Evolutionary conservation across 495 filamentous ascomycete genomes (phyloP), one percentile per base, ranked within the genome.

Genomic region (Penicillium steckii): DNA sequence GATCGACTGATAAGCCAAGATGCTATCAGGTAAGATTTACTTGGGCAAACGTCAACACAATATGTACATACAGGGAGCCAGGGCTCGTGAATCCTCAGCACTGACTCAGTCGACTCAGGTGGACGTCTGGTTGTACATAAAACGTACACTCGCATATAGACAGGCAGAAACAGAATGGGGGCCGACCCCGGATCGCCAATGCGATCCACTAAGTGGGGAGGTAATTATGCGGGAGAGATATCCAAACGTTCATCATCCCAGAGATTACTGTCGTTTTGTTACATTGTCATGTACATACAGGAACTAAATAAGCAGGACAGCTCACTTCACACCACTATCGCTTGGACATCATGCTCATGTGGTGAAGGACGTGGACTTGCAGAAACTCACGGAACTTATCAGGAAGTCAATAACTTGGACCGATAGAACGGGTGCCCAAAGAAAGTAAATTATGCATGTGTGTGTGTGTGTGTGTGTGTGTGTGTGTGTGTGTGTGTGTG

Each of bases 151-250:
- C n/a, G n/a, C n/a, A n/a, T n/a, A n/a, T n/a, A n/a, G n/a, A n/a
- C n/a, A n/a, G n/a, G n/a, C n/a, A n/a, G n/a, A n/a, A n/a, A n/a
- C 35, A 29, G 21, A 10, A 22, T 40, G 13, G 48, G 24, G 44
- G 57, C 46, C 44, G 55, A 62, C 56, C 60, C 60, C 60, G 60
- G 60, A 62, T 62, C 60, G 56, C 44, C 56, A 33, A 44, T 53
- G 46, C 21, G 56, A 43, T 62, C 60, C 56, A 60, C 56, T 19
- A 22, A 23, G 38, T 41, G 38, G 17, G 37, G 38, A 40, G 21
- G 13, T 8, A 23, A 8, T 22, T 35, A 33, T 35, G 6, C 8
- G 41, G 19, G 33, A 22, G 8, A 26, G 17, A 35, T 45, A 27
- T 23, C 26, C 40, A 52, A 41, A 41, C 26, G 18, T 33, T 50